Conservation (phyloP, 192 early-diverging fungal species). For the Dispira parvispora region DNA sequence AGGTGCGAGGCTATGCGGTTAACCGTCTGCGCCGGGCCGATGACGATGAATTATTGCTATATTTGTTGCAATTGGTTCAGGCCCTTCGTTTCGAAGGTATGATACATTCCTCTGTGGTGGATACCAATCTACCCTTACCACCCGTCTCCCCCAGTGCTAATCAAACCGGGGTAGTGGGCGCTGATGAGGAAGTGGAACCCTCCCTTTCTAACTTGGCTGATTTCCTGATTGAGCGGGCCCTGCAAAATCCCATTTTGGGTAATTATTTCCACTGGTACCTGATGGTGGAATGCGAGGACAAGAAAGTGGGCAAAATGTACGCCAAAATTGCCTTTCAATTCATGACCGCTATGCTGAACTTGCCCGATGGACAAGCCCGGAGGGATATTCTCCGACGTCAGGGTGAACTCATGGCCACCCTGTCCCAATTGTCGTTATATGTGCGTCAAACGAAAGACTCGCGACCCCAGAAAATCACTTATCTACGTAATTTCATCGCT, state of each 20-base stretch:
- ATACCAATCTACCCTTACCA: background rate
- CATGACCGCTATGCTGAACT: conserved; percentile 46
- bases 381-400: conserved; percentile 66
- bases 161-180: background rate
- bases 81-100: conserved; percentile 91
- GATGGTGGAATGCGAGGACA: conserved; percentile 92
- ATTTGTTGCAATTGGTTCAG: conserved; percentile 93
- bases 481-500: conserved; percentile 49
- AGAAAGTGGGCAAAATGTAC: conserved; percentile 65
- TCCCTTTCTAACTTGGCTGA: conserved; percentile 45
- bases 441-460: conserved; percentile 64
- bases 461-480: conserved; percentile 80
- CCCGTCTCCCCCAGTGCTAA: background rate
- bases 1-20: conserved; percentile 80
- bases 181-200: background rate
- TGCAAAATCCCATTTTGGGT: conserved; percentile 70
- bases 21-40: conserved; percentile 73
- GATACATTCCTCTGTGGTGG: background rate
- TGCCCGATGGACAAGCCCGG: conserved; percentile 38
- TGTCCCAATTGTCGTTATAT: conserved; percentile 59
- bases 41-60: conserved; percentile 87
- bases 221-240: conserved; percentile 79
- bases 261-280: conserved; percentile 96
- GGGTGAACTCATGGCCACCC: conserved; percentile 59
- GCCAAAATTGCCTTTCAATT: conserved; percentile 73